Base-by-base conservation (phyloP, 164 flowering plant genomes). In the Vitis labrusca region DNA sequence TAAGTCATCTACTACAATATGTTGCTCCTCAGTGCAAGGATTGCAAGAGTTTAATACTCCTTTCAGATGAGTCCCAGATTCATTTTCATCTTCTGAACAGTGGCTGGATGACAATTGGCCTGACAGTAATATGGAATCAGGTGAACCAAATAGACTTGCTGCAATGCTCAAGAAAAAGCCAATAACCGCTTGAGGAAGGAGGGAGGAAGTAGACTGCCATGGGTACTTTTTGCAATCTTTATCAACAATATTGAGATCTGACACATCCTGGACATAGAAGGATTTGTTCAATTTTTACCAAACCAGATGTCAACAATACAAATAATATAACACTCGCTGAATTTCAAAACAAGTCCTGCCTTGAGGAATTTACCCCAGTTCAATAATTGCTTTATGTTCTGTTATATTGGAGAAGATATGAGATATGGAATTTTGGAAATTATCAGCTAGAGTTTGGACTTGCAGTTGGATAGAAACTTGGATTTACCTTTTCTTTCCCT, bases 141-240 rank as follows among this genome's bases (percentile, higher is more conserved):
- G 60, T 9, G 86, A 79, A 23, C 84, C 82, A 71, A 89, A 85
- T 12, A 94, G 72, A 73, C 81, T 88, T 15, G 84, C 64, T 14
- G 86, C 85, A 54, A 91, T 63, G 65, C 78, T 85, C 10, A 84
- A 68, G 70, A 95, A 81, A 78, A 88, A 78, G 52, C 86, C 90
- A 57, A 90, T 48, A 53, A 92, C 91, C 68, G 86, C 83, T 74
- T 61, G 89, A 56, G 94, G 87, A 79, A 85, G 78, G 68, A 67
- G 82, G 63, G 71, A 73, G 16, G 83, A 69, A 71, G 74, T 77
- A 59, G 72, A 59, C 27, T 71, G 80, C 79, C 75, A 69, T 14
- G 63, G 23, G 60, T 64, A 63, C 70, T 71, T 73, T 65, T 66
- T 74, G 72, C 60, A 50, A 44, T 68, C 78, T 62, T 76, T 80